Conservation (phyloP, 441 rosid species). For the Arabidopsis lyrata region DNA sequence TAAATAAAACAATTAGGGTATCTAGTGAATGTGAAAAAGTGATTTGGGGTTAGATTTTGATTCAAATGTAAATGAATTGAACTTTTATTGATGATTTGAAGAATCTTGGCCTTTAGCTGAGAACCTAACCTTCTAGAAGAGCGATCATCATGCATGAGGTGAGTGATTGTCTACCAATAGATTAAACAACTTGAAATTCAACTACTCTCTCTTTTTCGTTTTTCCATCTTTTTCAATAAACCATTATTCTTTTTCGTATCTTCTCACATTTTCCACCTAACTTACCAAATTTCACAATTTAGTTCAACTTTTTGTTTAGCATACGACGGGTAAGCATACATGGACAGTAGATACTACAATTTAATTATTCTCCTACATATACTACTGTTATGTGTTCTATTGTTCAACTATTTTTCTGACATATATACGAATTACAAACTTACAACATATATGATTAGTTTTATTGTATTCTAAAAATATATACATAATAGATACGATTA, state of each 20-base stretch:
- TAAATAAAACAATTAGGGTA: background rate
- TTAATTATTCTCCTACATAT: background rate
- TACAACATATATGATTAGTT: constrained; percentile 6
- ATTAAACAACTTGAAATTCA: constrained; percentile 35
- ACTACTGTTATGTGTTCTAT: background rate
- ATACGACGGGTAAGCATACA: constrained; percentile 6
- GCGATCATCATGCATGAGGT: constrained; percentile 42
- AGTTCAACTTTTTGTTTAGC: constrained; percentile 24
- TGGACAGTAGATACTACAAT: background rate
- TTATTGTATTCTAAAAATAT: constrained; percentile 1
- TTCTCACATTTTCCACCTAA: constrained; percentile 39
- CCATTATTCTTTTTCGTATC: constrained; percentile 3
- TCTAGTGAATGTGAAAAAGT: constrained; percentile 12
- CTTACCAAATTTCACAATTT: constrained; percentile 43
- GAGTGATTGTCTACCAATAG: constrained; percentile 40
- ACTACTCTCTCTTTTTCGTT: constrained; percentile 42
- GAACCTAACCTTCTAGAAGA: constrained; percentile 39
- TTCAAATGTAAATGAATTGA: constrained; percentile 11
- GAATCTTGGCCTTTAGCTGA: constrained; percentile 11
- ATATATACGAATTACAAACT: background rate
- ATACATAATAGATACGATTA: background rate
- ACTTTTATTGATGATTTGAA: constrained; percentile 18
- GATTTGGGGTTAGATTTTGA: constrained; percentile 4
- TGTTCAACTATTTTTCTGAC: constrained; percentile 20
- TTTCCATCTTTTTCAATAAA: constrained; percentile 22